Percentiles rank a stretch among this genome's conserved stretches.
Conservation (phyloP, 805 yeast genomes). For the Candida argentea region DNA sequence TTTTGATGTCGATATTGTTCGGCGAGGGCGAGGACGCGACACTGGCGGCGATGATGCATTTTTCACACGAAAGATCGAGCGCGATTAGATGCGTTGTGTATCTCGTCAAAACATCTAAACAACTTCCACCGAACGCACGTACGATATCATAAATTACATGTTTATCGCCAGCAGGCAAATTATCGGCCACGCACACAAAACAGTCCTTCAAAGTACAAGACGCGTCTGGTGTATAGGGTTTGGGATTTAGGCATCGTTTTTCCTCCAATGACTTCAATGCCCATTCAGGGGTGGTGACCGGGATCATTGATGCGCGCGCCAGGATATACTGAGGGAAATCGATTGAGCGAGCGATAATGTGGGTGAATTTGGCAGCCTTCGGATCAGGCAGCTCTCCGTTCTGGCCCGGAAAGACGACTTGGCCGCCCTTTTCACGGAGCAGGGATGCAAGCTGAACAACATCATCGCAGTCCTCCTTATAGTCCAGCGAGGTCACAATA, state of each 20-base stretch:
- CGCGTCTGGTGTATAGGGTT: slow-evolving; percentile 66
- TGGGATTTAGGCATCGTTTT: slow-evolving; percentile 36
- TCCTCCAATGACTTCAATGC: slow-evolving; percentile 35
- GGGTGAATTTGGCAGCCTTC: slow-evolving; percentile 25
- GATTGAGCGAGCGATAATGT: slow-evolving; percentile 42
- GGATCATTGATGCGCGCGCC: slow-evolving; percentile 46
- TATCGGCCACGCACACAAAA: slow-evolving; percentile 50
- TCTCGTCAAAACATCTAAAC: slow-evolving; percentile 48
- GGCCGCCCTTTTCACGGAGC: slow-evolving; percentile 14
- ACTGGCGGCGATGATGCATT: slow-evolving; percentile 45
- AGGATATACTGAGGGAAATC: slow-evolving; percentile 42
- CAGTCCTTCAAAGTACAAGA: slow-evolving; percentile 51
- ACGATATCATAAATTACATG: slow-evolving; percentile 64
- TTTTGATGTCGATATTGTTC: slow-evolving; percentile 33
- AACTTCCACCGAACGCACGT: slow-evolving; percentile 69
- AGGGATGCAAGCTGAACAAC: slow-evolving; percentile 6
- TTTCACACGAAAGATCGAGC: slow-evolving; percentile 40
- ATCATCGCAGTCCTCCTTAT: slow-evolving; percentile 1
- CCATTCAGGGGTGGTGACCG: slow-evolving; percentile 59
- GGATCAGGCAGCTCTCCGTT: neutral
- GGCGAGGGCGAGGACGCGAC: slow-evolving; percentile 8
- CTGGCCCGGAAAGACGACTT: slow-evolving; percentile 8
- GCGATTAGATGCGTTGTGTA: slow-evolving; percentile 76
- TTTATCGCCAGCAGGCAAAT: slow-evolving; percentile 45
- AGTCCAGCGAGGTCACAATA: slow-evolving; percentile 10